Percentiles rank a stretch among this genome's conserved stretches.
Evolutionary conservation across 495 filamentous ascomycete species (phyloP).

Genomic region (Tricharina praecox): DNA sequence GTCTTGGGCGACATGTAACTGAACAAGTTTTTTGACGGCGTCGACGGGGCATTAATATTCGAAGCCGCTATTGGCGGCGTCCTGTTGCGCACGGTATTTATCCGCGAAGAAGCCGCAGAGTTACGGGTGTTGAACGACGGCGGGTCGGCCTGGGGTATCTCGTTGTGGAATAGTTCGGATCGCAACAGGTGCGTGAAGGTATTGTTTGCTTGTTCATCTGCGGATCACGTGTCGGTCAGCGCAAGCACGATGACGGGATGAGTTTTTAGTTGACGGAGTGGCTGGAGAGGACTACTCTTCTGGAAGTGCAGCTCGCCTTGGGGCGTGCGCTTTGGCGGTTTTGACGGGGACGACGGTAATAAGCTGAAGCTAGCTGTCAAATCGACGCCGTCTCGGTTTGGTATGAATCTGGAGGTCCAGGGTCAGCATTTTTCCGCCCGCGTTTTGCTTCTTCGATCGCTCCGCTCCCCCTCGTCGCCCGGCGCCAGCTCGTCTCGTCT

Average conservation of each 20-base stretch:
- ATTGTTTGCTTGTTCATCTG: constrained; percentile 85
- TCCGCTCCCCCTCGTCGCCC: not conserved
- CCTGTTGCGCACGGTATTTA: constrained; percentile 43
- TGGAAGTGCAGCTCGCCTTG: constrained; percentile 89
- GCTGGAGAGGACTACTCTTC: constrained; percentile 44
- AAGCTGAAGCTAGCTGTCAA: constrained; percentile 79
- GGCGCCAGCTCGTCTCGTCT: not conserved
- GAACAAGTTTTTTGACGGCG: constrained; percentile 93
- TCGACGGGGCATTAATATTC: constrained; percentile 64
- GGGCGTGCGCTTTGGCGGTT: constrained; percentile 63
- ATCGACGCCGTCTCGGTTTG: constrained; percentile 83
- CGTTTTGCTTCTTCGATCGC: not conserved
- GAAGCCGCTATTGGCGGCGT: constrained; percentile 68
- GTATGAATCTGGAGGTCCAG: constrained; percentile 60
- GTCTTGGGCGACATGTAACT: constrained; percentile 74
- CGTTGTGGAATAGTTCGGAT: constrained; percentile 75
- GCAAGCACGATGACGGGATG: not conserved
- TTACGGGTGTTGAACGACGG: constrained; percentile 36
- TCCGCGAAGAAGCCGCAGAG: constrained; percentile 32
- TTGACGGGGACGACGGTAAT: constrained; percentile 74
- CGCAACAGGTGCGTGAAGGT: constrained; percentile 80
- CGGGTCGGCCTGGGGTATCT: constrained; percentile 66
- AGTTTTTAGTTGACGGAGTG: no score
- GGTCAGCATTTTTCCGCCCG: not conserved
- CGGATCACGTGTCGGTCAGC: constrained; percentile 3